Evolutionary conservation across 1,284 basidiomycete genomes (phyloP), one percentile per base, ranked within the genome.

Genomic region (Farysia itapuensis): DNA sequence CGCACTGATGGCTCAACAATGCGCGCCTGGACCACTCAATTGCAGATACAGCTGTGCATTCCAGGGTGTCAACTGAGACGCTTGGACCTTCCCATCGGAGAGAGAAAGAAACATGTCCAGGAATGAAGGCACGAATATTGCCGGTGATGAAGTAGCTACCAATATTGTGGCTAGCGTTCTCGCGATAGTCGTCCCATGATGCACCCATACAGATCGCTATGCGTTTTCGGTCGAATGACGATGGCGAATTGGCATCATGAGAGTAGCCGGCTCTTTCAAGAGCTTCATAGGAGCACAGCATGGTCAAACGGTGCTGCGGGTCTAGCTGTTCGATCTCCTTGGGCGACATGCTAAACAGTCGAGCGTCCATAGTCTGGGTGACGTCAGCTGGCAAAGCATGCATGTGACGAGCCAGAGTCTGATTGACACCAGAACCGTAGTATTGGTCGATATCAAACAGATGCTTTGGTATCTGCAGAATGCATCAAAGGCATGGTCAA

Each of bases 101-200:
- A 6, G 39, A 43, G 38, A 63, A 67, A 2, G 50, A 56, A 11
- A 63, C 32, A 34, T 44, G 46, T 3, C 64, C 64, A 5, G 64
- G 58, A 13, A 67, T 48, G 37, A 67, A 67, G 12, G 64, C 64
- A n/a, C 64, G 49, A 19, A 59, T 59, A 40, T 60, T 61, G 39
- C 64, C 64, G 0, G 64, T 61, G 47, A 67, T 63, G 13, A 67
- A 63, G 59, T 57, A 65, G 58, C 52, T 57, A 21, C 59, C 54
- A 22, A 67, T 57, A 35, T 47, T 51, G 39, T 37, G 37, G 39
- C 49, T 50, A 5, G 54, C 64, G 22, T 67, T 67, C 30, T 67
- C 64, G 41, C 64, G 59, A 16, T 67, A 67, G 31, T 67, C 64
- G 45, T 67, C 64, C 48, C 49, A 59, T 22, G 46, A 43, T 9